phyloP scores from a whole-genome alignment of 1,139 yeast genomes.

The Sugiyamaella sp. region DNA sequence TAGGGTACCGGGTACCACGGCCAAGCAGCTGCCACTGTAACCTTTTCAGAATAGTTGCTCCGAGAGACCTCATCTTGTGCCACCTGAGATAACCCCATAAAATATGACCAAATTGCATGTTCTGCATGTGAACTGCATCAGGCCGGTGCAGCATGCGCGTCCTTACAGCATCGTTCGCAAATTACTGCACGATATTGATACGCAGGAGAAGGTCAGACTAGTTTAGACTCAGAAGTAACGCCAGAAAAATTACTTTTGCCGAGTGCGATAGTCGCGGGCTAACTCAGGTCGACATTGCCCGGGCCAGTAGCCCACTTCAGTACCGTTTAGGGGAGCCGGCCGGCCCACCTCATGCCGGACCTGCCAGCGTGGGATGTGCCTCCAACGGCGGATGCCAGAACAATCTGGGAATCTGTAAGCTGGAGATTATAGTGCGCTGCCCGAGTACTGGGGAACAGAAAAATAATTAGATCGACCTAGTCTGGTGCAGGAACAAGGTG shows the following conservation, averaged over 20 bases:
- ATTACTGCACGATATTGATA: neutral
- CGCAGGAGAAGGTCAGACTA: slow-evolving; percentile 1
- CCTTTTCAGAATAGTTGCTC: too few species aligned
- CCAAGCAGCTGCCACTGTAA: too few species aligned
- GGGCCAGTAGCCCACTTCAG: neutral
- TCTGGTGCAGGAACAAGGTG: neutral
- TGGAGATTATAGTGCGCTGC: neutral
- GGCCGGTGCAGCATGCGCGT: too few species aligned
- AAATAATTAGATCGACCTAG: neutral
- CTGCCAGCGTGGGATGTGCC: neutral
- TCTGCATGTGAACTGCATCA: too few species aligned
- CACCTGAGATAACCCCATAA: too few species aligned
- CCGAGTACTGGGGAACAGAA: neutral
- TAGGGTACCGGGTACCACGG: too few species aligned
- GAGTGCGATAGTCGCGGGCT: neutral
- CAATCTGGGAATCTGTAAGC: neutral
- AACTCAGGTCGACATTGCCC: neutral
- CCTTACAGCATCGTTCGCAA: neutral
- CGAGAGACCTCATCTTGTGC: too few species aligned
- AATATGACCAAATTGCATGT: too few species aligned
- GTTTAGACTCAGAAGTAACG: neutral
- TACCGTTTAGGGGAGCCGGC: slow-evolving; percentile 1
- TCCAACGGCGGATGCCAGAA: neutral
- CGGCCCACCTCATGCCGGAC: slow-evolving; percentile 15
- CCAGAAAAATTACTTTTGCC: neutral